Percentiles rank a stretch among this genome's conserved stretches.
Evolutionary conservation across 257 asterid species (phyloP).

Genomic region (Ilex asprella): DNA sequence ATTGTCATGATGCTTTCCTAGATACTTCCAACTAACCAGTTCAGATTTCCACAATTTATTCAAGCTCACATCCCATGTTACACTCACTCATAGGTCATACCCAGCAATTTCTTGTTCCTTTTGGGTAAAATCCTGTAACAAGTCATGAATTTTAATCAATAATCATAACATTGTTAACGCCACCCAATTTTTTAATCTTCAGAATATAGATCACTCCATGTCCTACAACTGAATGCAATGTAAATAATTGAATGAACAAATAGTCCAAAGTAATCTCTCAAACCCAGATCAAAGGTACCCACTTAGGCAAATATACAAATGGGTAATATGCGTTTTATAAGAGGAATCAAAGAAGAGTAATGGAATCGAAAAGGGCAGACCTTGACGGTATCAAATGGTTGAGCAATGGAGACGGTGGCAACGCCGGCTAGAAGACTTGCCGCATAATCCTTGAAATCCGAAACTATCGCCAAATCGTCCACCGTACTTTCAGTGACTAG

Average conservation of each 20-base stretch:
- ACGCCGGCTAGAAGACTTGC: slow-evolving; percentile 91
- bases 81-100: too few species aligned
- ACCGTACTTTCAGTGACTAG: too few species aligned
- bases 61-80: too few species aligned
- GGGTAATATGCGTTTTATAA: neutral
- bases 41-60: too few species aligned
- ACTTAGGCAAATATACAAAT: neutral
- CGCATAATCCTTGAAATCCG: slow-evolving; percentile 64
- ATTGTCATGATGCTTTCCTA: too few species aligned
- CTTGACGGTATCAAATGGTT: slow-evolving; percentile 95
- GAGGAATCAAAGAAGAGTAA: neutral
- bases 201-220: neutral
- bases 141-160: neutral
- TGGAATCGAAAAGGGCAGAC: slow-evolving; percentile 21
- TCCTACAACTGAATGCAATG: neutral
- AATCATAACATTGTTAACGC: neutral
- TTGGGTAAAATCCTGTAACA: neutral
- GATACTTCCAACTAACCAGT: too few species aligned
- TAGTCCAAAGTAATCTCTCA: neutral
- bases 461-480: slow-evolving; percentile 23
- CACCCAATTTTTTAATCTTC: too few species aligned
- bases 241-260: neutral
- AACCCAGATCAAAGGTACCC: neutral
- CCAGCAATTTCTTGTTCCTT: too few species aligned
- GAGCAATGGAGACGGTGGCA: slow-evolving; percentile 73